phyloP scores from a whole-genome alignment of 371 early-diverging fungal species.

The Mortierella sp. region DNA sequence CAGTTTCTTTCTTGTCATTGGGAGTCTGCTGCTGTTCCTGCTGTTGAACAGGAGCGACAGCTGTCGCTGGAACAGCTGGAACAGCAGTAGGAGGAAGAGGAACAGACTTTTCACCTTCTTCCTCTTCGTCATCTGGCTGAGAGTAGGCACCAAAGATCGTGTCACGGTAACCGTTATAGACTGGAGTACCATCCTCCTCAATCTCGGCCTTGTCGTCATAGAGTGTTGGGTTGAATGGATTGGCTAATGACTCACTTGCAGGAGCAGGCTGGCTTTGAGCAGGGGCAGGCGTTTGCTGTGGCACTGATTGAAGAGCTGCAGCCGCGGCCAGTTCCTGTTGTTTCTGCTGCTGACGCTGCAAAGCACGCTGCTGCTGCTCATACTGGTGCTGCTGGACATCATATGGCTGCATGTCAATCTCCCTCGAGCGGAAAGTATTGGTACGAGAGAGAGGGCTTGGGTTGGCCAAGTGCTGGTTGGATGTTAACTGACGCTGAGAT shows the following conservation, averaged over 20 bases:
- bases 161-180: constrained; percentile 50
- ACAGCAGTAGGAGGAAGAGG: neutral
- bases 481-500: too few relatives aligned
- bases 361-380: constrained; percentile 31
- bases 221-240: constrained; percentile 38
- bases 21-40: neutral
- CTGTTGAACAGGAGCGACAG: too few relatives aligned
- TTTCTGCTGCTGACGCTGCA: constrained; percentile 40
- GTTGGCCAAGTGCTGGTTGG: neutral
- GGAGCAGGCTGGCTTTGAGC: constrained; percentile 1
- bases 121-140: constrained; percentile 29
- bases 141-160: constrained; percentile 53
- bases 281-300: too few relatives aligned
- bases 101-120: constrained; percentile 7
- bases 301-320: constrained; percentile 1
- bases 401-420: constrained; percentile 42
- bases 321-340: constrained; percentile 24
- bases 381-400: constrained; percentile 48
- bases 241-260: constrained; percentile 18
- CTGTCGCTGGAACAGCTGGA: neutral
- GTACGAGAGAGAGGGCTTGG: too few relatives aligned
- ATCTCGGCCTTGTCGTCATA: constrained; percentile 49
- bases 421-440: constrained; percentile 4
- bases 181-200: constrained; percentile 16
- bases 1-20: neutral